Evolutionary conservation across 2,329 filamentous ascomycete genomes (phyloP).

Genomic region (Escovopsis weberi): DNA sequence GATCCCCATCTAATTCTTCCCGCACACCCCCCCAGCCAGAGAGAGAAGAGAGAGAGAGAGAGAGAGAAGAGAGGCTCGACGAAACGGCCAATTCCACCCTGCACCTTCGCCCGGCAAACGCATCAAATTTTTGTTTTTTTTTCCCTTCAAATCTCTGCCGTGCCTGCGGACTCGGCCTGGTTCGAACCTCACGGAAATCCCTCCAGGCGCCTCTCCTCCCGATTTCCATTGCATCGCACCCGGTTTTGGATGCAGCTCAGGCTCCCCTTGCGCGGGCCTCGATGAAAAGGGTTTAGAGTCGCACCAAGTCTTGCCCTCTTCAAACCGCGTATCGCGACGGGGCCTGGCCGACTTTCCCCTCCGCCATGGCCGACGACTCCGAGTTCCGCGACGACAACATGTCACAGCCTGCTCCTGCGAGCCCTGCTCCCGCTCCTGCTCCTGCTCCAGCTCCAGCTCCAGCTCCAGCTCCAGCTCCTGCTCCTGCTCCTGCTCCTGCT

Average conservation of each 20-base stretch:
- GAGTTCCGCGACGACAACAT: constrained; percentile 15
- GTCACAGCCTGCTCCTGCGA: constrained; percentile 27
- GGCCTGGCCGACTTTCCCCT: constrained; percentile 17
- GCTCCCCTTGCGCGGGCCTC: constrained; percentile 17
- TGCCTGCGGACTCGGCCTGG: no score
- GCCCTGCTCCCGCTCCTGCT: no score
- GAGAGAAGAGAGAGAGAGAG: no score
- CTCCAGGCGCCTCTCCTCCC: constrained; percentile 9
- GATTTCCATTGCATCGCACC: constrained; percentile 15
- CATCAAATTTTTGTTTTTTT: constrained; percentile 9
- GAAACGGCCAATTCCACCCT: constrained; percentile 14
- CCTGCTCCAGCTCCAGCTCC: no score
- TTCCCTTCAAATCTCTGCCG: neutral
- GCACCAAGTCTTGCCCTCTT: constrained; percentile 22
- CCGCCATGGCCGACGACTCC: constrained; percentile 8
- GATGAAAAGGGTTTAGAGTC: constrained; percentile 25
- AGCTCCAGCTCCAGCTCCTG: no score
- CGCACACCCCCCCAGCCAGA: constrained; percentile 5
- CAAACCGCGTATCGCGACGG: constrained; percentile 27
- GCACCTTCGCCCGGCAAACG: constrained; percentile 11
- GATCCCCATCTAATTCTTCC: constrained; percentile 27
- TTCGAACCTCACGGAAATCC: constrained; percentile 1
- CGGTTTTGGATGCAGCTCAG: constrained; percentile 18
- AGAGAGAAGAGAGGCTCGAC: no score
- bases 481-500: no score